Percentiles rank a stretch among this genome's conserved stretches.
These are phyloP conservation scores for Dimargaris cristalligena DNA, from an alignment of 192 early-diverging fungal species.

Conservation along the genomic window DNA sequence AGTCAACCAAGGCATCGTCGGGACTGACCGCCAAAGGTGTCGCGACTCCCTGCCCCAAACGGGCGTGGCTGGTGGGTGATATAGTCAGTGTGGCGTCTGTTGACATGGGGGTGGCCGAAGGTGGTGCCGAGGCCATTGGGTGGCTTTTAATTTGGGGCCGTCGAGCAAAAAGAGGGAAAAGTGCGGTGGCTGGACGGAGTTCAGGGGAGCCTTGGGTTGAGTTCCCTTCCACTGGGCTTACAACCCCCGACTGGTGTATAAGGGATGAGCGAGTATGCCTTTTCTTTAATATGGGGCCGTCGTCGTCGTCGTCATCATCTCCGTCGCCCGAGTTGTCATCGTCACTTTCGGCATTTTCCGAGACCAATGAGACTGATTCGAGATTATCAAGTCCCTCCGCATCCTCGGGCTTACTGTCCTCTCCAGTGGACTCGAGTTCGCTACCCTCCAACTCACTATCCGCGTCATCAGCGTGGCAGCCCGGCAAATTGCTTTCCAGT, in stretches of 20 bases:
- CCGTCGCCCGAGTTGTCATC: not conserved
- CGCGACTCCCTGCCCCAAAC: not conserved
- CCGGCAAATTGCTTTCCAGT: too few species aligned
- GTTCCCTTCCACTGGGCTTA: not conserved
- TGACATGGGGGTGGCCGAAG: not conserved
- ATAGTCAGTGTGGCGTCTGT: constrained; percentile 3
- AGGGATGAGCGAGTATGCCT: too few species aligned
- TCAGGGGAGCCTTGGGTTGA: not conserved
- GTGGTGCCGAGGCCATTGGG: not conserved
- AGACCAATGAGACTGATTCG: not conserved
- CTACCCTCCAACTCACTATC: too few species aligned
- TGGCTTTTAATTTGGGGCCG: not conserved
- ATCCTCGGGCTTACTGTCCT: not conserved
- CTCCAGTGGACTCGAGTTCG: too few species aligned
- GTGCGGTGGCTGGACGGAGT: not conserved
- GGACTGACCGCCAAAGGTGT: not conserved
- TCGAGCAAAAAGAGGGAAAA: not conserved
- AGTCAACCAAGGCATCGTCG: not conserved
- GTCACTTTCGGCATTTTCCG: not conserved
- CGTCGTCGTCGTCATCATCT: not conserved
- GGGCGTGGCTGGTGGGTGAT: constrained; percentile 6
- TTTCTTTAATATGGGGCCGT: too few species aligned
- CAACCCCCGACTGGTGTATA: too few species aligned
- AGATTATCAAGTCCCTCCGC: not conserved
- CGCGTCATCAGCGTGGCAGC: too few species aligned